Percentiles rank a stretch among this genome's conserved stretches.
Conservation (phyloP, 1,284 basidiomycete species). For the Cryptococcus sp. region DNA sequence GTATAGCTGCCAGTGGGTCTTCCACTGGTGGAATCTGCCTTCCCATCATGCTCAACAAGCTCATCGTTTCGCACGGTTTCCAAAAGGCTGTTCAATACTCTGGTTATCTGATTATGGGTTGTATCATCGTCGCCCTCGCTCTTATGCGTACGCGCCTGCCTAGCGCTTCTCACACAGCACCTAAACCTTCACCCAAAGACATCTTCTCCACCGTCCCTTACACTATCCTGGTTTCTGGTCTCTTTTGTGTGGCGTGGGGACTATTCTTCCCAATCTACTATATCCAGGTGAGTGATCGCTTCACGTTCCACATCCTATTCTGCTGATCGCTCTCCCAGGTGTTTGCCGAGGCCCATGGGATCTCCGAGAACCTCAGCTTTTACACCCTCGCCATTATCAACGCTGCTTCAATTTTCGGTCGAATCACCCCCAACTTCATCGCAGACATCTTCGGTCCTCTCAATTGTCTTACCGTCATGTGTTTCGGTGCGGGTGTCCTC, state of each 20-base stretch:
- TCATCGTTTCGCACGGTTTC: constrained; percentile 32
- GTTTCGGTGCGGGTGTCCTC: constrained; percentile 16
- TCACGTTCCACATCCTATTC: background rate
- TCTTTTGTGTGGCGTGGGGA: constrained; percentile 37
- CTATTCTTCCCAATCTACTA: constrained; percentile 43
- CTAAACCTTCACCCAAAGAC: constrained; percentile 22
- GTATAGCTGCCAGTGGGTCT: constrained; percentile 35
- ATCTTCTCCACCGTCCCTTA: constrained; percentile 32
- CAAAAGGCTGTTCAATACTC: constrained; percentile 28
- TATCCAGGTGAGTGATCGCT: constrained; percentile 24
- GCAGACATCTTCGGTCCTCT: constrained; percentile 28
- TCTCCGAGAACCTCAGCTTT: constrained; percentile 29
- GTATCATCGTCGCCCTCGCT: constrained; percentile 17
- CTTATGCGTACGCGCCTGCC: constrained; percentile 25
- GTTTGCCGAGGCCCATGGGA: constrained; percentile 36
- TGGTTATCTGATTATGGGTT: constrained; percentile 29
- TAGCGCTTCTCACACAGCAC: constrained; percentile 10
- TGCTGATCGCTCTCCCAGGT: constrained; percentile 16
- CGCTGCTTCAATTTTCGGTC: constrained; percentile 36
- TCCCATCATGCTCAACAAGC: constrained; percentile 39
- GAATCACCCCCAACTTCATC: constrained; percentile 25
- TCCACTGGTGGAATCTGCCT: constrained; percentile 50
- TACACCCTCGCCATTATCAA: constrained; percentile 41
- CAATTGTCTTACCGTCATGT: constrained; percentile 42
- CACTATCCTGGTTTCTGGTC: constrained; percentile 24